Base-by-base conservation (phyloP, 1,139 yeast species). In the Blastobotrys indianensis region DNA sequence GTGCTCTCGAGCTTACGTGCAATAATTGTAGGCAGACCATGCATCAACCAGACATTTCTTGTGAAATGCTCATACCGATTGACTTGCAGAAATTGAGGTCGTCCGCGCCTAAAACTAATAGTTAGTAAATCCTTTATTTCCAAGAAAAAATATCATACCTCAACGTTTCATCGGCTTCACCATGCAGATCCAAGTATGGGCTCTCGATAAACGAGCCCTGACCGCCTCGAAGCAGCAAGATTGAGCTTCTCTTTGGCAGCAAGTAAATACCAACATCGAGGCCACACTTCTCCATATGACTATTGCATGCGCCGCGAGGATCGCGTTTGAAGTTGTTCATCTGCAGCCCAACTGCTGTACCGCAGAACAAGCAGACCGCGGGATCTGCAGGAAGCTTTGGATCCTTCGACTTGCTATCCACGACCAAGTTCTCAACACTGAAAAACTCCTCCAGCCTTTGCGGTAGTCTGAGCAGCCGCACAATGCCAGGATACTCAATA, bases 331-430 rank as follows among this genome's bases (percentile, higher is more conserved):
- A 36, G 67, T 63, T 39, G 10, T 35, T 37, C 45, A 73, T 76
- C 56, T 90, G 97, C 25, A 82, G 68, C 52, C 82, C 82, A 28
- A 86, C 73, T 3, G 82, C 73, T 11, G 70, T 68, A 0, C 90
- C 94, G 66, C 98, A 92, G 54, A 83, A 82, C 46, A 92, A 66
- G 59, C 98, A 92, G 10, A 92, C 70, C 0, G 95, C 96, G 0
- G 95, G 94, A 54, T 88, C 95, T 30, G 76, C 73, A 31, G 75
- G 76, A 41, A 58, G 28, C 13, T 57, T 63, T 4, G 42, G 46
- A 41, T 68, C 68, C 42, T 67, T 65, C 10, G 39, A 31, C 12
- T 39, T 40, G 31, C 41, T 5, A 32, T 35, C 37, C 20, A 49
- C 28, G 37, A 44, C 29, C 37, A 46, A 47, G 37, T 50, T 49